Conservation (phyloP, 192 early-diverging fungal genomes). For the Phycomyces blakesleeanus region DNA sequence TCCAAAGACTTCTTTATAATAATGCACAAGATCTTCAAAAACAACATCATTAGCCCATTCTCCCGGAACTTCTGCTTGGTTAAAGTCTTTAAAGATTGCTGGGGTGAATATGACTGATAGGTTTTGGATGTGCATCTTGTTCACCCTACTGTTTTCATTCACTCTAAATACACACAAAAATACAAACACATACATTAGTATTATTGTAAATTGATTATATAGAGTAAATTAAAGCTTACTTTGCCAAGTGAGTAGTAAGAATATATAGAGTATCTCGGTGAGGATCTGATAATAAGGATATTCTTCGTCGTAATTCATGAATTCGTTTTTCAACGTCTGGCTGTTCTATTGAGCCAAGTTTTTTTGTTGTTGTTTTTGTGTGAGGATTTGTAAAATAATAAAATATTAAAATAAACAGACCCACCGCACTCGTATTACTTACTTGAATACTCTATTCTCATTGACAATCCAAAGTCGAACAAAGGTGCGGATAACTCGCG, state of each 20-base stretch:
- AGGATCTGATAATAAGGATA: slow-evolving; percentile 41
- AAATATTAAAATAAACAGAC: too few species aligned
- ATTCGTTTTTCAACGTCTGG: background rate
- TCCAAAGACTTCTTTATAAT: slow-evolving; percentile 7
- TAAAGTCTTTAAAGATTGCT: slow-evolving; percentile 57
- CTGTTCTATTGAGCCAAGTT: background rate
- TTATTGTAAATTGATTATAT: background rate
- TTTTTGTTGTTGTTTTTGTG: background rate
- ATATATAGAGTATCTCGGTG: slow-evolving; percentile 52
- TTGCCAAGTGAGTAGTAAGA: slow-evolving; percentile 52
- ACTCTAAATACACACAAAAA: too few species aligned
- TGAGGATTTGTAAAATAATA: background rate
- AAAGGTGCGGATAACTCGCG: slow-evolving; percentile 59
- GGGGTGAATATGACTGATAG: slow-evolving; percentile 60
- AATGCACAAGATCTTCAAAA: slow-evolving; percentile 29
- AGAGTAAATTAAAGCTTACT: slow-evolving; percentile 32
- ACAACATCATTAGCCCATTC: slow-evolving; percentile 26
- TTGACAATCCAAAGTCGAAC: slow-evolving; percentile 48
- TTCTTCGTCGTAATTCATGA: slow-evolving; percentile 31
- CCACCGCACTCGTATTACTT: slow-evolving; percentile 29
- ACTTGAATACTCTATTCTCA: slow-evolving; percentile 50
- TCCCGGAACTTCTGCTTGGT: slow-evolving; percentile 32
- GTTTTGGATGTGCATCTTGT: slow-evolving; percentile 71
- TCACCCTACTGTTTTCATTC: slow-evolving; percentile 41
- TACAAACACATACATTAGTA: background rate